Conservation (phyloP, 306 rosid genomes). For the Herpetospermum pedunculosum region DNA sequence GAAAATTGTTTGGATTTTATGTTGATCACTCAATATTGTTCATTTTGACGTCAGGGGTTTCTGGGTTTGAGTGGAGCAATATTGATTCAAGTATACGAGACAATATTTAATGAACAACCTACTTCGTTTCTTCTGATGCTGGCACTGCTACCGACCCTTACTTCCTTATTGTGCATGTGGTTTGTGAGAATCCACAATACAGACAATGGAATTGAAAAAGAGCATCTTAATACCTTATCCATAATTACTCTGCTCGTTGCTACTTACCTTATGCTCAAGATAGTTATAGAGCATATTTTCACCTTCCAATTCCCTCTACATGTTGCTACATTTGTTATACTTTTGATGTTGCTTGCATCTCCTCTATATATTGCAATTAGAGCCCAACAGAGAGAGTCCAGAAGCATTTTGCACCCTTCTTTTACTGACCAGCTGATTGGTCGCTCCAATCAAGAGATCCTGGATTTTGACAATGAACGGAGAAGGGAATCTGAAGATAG, state of each 20-base stretch:
- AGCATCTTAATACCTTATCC: constrained; percentile 54
- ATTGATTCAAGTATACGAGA: constrained; percentile 53
- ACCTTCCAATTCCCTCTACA: constrained; percentile 38
- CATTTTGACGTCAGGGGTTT: constrained; percentile 51
- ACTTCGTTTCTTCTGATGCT: constrained; percentile 57
- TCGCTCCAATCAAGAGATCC: not conserved
- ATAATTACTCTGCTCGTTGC: constrained; percentile 41
- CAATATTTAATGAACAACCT: constrained; percentile 46
- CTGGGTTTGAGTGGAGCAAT: constrained; percentile 94
- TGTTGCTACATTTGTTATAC: constrained; percentile 23
- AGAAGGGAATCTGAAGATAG: constrained; percentile 11
- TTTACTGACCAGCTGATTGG: constrained; percentile 7
- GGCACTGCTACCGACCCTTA: constrained; percentile 51
- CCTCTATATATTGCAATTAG: constrained; percentile 53
- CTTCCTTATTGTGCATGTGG: constrained; percentile 42
- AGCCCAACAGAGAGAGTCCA: constrained; percentile 34
- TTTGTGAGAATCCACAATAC: constrained; percentile 51
- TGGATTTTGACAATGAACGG: constrained; percentile 10
- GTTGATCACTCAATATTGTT: not conserved
- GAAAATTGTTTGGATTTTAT: not conserved
- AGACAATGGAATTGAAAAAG: constrained; percentile 29
- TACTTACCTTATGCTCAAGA: constrained; percentile 52
- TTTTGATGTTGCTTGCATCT: constrained; percentile 40
- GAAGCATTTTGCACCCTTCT: not conserved
- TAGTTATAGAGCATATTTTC: constrained; percentile 36